phyloP scores from a whole-genome alignment of 768 basidiomycete genomes.

The Phlebiopsis flavidoalba region DNA sequence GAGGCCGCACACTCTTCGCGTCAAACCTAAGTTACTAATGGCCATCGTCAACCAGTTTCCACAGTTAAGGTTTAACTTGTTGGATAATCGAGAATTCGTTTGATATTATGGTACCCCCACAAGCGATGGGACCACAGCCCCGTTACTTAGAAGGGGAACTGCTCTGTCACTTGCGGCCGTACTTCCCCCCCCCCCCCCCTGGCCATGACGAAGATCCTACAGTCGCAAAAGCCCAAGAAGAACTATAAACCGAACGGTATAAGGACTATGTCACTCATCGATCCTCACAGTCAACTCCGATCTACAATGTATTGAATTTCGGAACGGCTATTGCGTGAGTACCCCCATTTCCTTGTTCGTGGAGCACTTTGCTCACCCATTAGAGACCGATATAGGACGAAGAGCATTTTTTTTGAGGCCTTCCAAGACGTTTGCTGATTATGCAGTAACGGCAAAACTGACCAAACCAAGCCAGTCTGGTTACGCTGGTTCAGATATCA shows the following conservation, averaged over 20 bases:
- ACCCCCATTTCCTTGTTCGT: background rate
- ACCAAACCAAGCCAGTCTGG: conserved; percentile 74
- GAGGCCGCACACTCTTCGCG: conserved; percentile 73
- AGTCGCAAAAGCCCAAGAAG: conserved; percentile 25
- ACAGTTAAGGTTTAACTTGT: conserved; percentile 50
- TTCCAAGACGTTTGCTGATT: conserved; percentile 52
- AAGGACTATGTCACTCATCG: conserved; percentile 61
- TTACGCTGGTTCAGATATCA: conserved; percentile 48
- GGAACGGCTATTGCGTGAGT: conserved; percentile 70
- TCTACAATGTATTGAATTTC: conserved; percentile 69
- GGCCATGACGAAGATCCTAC: conserved; percentile 23
- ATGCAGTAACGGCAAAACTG: conserved; percentile 54
- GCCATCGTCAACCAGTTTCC: conserved; percentile 60
- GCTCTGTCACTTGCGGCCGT: conserved; percentile 52
- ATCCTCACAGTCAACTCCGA: conserved; percentile 79
- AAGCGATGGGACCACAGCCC: conserved; percentile 44
- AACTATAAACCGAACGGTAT: conserved; percentile 45
- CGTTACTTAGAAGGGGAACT: conserved; percentile 56
- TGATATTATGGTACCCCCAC: conserved; percentile 36
- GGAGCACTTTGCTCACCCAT: background rate
- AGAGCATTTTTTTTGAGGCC: conserved; percentile 55
- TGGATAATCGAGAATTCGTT: conserved; percentile 49
- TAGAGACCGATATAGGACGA: conserved; percentile 50
- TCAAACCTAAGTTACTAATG: conserved; percentile 58
- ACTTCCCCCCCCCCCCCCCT: too few species aligned